Conservation (phyloP, 805 yeast species). For the Metschnikowia santaceciliae region DNA sequence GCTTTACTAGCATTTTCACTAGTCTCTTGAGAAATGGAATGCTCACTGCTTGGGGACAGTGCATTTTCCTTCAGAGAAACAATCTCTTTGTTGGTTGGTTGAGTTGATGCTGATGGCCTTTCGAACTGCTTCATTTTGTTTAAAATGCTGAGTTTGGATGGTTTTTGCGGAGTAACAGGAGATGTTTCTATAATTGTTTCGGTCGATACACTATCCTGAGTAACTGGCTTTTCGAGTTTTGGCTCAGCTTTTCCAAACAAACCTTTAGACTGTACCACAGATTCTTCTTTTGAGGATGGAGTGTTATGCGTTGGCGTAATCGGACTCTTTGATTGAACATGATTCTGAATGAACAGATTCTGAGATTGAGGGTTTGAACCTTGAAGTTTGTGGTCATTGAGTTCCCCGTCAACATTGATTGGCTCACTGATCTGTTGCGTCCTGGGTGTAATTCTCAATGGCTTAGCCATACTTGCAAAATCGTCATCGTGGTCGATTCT, state of each 20-base stretch:
- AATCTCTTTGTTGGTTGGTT: not conserved
- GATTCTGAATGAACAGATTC: not conserved
- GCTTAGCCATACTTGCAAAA: constrained; percentile 7
- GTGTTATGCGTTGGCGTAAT: not conserved
- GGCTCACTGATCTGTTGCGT: not conserved
- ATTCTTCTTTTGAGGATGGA: not conserved
- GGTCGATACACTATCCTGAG: not conserved
- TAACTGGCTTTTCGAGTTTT: not conserved
- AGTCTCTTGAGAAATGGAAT: not conserved
- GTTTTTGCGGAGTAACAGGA: not conserved
- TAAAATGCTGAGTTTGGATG: constrained; percentile 18
- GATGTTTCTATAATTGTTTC: not conserved
- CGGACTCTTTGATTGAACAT: not conserved
- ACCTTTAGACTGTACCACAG: not conserved
- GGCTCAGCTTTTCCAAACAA: not conserved
- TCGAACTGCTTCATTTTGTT: constrained; percentile 39
- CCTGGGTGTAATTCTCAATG: constrained; percentile 11
- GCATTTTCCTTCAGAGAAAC: not conserved
- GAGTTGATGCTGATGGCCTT: not conserved
- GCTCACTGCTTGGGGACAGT: not conserved
- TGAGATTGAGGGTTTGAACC: not conserved
- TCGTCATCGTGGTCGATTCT: not conserved
- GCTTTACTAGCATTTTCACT: not conserved
- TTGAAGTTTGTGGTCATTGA: not conserved
- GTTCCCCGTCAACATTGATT: not conserved